Evolutionary conservation across 2,329 filamentous ascomycete species (phyloP), one percentile per base, ranked within the genome.

Genomic region (Cladophialophora carrionii): DNA sequence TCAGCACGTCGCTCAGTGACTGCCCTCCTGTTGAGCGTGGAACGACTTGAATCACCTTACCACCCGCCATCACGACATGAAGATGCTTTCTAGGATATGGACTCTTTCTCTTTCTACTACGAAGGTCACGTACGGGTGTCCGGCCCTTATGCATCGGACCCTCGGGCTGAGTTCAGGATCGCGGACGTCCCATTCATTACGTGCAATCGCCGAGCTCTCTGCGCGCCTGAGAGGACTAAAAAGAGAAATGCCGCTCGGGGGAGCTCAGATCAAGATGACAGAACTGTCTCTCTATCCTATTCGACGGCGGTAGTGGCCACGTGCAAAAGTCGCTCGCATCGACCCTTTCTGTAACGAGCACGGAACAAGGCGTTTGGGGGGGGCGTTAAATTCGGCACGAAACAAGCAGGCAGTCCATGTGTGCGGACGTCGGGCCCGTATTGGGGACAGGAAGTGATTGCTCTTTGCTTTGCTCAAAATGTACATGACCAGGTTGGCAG

Each of bases 1-100:
- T 79, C 76, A 81, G 73, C 78, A 83, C 71, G 61, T 26, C 37
- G 59, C 60, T 5, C 57, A 70, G 32, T 68, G 62, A 57, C 12
- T 20, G 14, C 14, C 24, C 24, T 26, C 6, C 17, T 20, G 37
- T n/a, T n/a, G 37, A 43, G 37, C 37, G 37, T n/a, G 37, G 37
- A 20, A 1, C 17, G 37, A 43, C 37, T n/a, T 43, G 17, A 6
- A 43, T n/a, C n/a, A 8, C 37, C 4, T 17, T 8, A 14, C 37
- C 17, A 43, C 17, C 17, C 37, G 8, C 37, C 37, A 5, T 41
- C 34, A 43, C 14, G 37, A 43, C 4, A 43, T n/a, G 37, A 20
- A 43, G 37, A n/a, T n/a, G 37, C 4, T 43, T 17, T 1, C 37
- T 6, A 17, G 2, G 37, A n/a, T 43, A n/a, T 43, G 17, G 6